These are phyloP conservation scores for Talaromyces sp. DNA, from an alignment of 2,329 filamentous ascomycete species.

Conservation along the genomic window DNA sequence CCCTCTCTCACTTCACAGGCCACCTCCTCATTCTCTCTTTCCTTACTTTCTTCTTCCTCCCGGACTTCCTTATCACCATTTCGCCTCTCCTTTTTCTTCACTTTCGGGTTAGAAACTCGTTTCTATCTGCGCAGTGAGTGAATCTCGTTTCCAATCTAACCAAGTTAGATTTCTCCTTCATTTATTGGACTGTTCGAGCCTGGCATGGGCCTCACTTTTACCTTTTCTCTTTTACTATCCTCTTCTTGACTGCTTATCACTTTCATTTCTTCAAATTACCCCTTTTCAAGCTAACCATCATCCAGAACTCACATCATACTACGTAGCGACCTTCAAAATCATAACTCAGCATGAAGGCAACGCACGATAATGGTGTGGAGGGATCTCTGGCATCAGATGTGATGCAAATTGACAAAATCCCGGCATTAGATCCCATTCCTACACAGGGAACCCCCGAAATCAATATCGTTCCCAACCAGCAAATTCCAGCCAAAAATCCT, in stretches of 20 bases:
- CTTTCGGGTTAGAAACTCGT: not conserved
- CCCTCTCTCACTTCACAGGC: not conserved
- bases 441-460: not conserved
- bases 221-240: not conserved
- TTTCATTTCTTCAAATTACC: not conserved
- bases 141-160: not conserved
- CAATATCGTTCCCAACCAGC: not conserved
- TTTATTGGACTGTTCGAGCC: not conserved
- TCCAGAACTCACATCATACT: not conserved
- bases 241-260: not conserved
- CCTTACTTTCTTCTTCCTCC: not conserved
- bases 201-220: not conserved
- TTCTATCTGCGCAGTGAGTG: not conserved
- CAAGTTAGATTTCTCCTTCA: not conserved
- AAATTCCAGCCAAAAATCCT: not conserved
- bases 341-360: not conserved
- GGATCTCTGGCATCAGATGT: not conserved
- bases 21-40: not conserved
- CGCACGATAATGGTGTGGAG: not conserved
- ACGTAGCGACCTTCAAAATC: not conserved
- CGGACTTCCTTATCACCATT: not conserved
- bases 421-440: not conserved
- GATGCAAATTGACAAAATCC: not conserved
- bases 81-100: not conserved
- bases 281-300: not conserved